These are phyloP conservation scores for Kazachstania sp. DNA, from an alignment of 1,139 yeast genomes.

Conservation along the genomic window DNA sequence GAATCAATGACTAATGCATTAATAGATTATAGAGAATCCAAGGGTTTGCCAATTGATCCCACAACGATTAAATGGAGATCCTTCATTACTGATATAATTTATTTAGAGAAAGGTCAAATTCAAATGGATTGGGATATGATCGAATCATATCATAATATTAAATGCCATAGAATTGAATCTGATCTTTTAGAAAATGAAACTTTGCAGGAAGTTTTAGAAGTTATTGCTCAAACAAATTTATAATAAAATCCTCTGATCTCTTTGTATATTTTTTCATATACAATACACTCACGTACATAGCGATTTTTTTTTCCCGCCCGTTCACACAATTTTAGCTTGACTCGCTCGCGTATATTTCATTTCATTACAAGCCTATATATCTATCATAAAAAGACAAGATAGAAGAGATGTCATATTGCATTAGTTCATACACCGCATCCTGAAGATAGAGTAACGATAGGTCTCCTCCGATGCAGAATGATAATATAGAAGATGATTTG, in stretches of 20 bases:
- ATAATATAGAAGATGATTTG: neutral
- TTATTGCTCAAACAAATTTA: neutral
- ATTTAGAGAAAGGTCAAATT: constrained; percentile 41
- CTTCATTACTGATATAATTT: constrained; percentile 51
- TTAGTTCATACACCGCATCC: too few species aligned
- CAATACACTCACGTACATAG: neutral
- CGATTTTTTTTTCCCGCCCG: too few species aligned
- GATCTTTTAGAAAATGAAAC: constrained; percentile 28
- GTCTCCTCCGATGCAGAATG: neutral
- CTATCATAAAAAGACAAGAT: too few species aligned
- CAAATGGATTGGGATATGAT: constrained; percentile 39
- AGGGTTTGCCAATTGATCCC: constrained; percentile 4
- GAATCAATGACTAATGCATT: constrained; percentile 23
- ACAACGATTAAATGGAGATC: constrained; percentile 31
- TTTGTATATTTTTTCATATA: neutral
- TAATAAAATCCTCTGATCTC: neutral
- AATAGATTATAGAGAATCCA: constrained; percentile 11
- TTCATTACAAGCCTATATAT: too few species aligned
- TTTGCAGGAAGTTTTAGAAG: constrained; percentile 35
- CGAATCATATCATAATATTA: constrained; percentile 35
- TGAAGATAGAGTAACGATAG: too few species aligned
- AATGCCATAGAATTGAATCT: constrained; percentile 40
- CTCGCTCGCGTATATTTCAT: too few species aligned
- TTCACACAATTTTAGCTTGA: too few species aligned
- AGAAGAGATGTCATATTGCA: too few species aligned